phyloP scores from a whole-genome alignment of 495 filamentous ascomycete species.

The Parathielavia hyrcaniae region DNA sequence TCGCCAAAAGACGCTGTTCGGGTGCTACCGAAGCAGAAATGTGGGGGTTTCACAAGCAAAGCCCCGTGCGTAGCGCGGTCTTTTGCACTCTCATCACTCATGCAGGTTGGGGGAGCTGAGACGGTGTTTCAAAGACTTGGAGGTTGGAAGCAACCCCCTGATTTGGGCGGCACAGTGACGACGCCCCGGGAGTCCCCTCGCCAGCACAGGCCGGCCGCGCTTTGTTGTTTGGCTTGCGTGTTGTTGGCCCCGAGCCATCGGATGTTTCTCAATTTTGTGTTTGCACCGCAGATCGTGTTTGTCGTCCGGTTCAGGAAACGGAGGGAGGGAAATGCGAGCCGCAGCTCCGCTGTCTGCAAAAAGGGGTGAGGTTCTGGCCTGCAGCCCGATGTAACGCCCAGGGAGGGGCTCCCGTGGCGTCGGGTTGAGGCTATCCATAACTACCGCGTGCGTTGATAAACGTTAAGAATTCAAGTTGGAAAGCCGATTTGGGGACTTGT shows the following conservation, averaged over 20 bases:
- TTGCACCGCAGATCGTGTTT: background rate
- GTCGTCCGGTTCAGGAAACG: background rate
- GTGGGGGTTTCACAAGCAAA: constrained; percentile 7
- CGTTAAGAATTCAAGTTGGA: no score
- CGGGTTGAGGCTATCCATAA: background rate
- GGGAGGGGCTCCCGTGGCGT: constrained; percentile 3
- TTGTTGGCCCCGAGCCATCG: no score
- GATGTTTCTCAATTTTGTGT: background rate
- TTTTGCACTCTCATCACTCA: no score
- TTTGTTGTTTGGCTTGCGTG: background rate
- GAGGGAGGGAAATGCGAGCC: background rate
- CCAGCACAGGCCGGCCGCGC: background rate
- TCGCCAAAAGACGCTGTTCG: background rate
- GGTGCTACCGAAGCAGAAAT: background rate
- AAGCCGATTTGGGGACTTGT: no score
- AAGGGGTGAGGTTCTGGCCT: background rate
- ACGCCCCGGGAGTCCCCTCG: background rate
- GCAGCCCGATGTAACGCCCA: constrained; percentile 6
- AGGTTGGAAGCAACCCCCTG: background rate
- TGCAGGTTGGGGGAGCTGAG: background rate
- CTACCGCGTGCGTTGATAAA: no score
- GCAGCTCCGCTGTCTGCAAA: background rate
- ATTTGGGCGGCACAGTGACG: constrained; percentile 1
- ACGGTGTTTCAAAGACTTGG: background rate
- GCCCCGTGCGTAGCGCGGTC: no score